Conservation (phyloP, 176 grass and related monocot species). For the Bothriochloa decipiens region DNA sequence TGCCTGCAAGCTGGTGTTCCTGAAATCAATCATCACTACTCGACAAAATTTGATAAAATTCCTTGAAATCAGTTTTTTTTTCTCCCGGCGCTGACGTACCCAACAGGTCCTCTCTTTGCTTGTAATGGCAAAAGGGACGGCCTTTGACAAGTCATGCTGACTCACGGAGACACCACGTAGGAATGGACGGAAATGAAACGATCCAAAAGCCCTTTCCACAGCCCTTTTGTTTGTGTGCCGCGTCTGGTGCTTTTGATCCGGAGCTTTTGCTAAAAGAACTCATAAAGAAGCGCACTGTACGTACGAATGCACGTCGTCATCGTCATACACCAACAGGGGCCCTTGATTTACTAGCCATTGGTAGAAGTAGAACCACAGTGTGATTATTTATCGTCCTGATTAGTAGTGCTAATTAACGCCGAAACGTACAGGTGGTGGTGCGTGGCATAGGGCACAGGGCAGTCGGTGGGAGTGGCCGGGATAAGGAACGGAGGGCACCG, state of each 20-base stretch:
- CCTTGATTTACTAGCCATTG: no score
- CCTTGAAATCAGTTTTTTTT: no score
- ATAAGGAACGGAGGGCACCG: no score
- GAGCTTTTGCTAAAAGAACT: not conserved
- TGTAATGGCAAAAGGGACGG: not conserved
- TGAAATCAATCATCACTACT: not conserved
- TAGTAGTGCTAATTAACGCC: no score
- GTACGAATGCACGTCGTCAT: no score
- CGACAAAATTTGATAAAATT: no score
- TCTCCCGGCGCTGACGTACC: conserved; percentile 14
- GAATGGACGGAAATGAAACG: conserved; percentile 18
- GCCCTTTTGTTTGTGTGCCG: not conserved
- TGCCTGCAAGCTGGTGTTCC: not conserved
- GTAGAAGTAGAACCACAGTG: no score
- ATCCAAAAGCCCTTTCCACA: conserved; percentile 17
- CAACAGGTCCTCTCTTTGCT: not conserved
- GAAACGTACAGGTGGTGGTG: no score
- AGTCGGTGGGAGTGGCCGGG: no score
- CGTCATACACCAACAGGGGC: no score
- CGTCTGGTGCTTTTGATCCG: not conserved
- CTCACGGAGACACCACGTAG: not conserved
- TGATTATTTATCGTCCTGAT: no score
- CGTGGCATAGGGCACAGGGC: no score
- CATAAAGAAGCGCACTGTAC: not conserved
- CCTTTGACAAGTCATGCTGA: not conserved